Conservation (phyloP, 1,139 yeast genomes). For the Saccharomyces hybrid region DNA sequence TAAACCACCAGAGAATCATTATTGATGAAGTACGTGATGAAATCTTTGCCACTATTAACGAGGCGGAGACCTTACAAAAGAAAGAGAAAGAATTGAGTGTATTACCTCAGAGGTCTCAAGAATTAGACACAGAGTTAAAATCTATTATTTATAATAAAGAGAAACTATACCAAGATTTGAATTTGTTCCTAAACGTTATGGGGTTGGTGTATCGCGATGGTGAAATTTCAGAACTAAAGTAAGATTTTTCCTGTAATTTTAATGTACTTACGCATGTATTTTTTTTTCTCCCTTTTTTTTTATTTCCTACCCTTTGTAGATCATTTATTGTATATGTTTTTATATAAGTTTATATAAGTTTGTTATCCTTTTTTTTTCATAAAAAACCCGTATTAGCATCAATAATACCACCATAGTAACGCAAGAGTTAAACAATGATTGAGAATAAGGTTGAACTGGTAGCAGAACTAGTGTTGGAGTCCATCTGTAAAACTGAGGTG, state of each 20-base stretch:
- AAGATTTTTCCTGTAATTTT: slow-evolving; percentile 2
- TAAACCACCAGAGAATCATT: slow-evolving; percentile 87
- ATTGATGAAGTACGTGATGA: slow-evolving; percentile 94
- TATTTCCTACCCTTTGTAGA: not conserved
- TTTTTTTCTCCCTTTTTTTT: not conserved
- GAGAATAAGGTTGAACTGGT: not conserved
- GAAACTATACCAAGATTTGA: slow-evolving; percentile 71
- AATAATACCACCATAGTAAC: not conserved
- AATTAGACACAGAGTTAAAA: slow-evolving; percentile 35
- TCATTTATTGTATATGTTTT: not conserved
- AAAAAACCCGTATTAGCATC: not conserved
- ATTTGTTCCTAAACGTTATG: slow-evolving; percentile 91
- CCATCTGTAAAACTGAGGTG: not conserved
- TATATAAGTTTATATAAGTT: not conserved
- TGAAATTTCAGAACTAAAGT: slow-evolving; percentile 38
- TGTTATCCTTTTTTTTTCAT: not conserved
- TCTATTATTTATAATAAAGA: slow-evolving; percentile 46
- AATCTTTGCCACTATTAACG: slow-evolving; percentile 80
- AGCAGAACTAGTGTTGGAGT: not conserved
- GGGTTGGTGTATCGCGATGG: slow-evolving; percentile 80
- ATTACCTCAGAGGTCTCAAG: not conserved
- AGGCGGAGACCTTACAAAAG: slow-evolving; percentile 58
- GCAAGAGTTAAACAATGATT: not conserved
- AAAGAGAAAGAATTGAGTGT: slow-evolving; percentile 26
- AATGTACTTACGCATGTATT: not conserved